Evolutionary conservation across 768 basidiomycete genomes (phyloP).

Genomic region (Omphalotus guepiniiformis): DNA sequence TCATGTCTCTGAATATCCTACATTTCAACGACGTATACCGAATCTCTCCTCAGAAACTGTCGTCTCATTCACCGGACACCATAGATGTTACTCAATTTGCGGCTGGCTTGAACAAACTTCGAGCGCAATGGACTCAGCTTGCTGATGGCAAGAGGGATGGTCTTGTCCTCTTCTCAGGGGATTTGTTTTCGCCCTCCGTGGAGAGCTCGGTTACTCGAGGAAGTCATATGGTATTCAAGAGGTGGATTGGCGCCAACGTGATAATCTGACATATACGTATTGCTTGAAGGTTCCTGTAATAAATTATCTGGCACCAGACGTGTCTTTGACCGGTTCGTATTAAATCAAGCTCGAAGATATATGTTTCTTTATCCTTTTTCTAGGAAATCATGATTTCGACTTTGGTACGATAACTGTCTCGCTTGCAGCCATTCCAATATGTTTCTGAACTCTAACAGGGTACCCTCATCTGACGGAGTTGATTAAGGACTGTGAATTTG

Average conservation of each 20-base stretch:
- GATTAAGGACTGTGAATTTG: constrained; percentile 70
- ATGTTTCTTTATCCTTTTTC: not conserved
- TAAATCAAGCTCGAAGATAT: not conserved
- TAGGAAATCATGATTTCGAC: constrained; percentile 93
- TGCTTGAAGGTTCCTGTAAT: constrained; percentile 73
- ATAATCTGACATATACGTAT: constrained; percentile 1
- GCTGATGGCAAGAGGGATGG: constrained; percentile 60
- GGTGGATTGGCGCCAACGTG: not conserved
- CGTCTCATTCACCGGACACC: constrained; percentile 47
- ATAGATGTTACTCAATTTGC: constrained; percentile 87
- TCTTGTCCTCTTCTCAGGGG: constrained; percentile 82
- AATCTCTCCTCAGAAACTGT: constrained; percentile 68
- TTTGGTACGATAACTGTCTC: constrained; percentile 44
- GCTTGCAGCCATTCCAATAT: not conserved
- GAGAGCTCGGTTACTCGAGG: constrained; percentile 88
- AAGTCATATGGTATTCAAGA: constrained; percentile 73
- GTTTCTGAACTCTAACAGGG: constrained; percentile 27
- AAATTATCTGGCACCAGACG: constrained; percentile 76
- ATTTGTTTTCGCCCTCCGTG: constrained; percentile 82
- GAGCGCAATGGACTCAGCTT: constrained; percentile 49
- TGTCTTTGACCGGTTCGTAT: constrained; percentile 68
- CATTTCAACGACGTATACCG: constrained; percentile 88
- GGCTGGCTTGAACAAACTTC: constrained; percentile 60
- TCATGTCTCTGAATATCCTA: constrained; percentile 34
- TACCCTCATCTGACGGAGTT: constrained; percentile 65